Conservation (phyloP, 208 protist species). For the Leishmania tropica region DNA sequence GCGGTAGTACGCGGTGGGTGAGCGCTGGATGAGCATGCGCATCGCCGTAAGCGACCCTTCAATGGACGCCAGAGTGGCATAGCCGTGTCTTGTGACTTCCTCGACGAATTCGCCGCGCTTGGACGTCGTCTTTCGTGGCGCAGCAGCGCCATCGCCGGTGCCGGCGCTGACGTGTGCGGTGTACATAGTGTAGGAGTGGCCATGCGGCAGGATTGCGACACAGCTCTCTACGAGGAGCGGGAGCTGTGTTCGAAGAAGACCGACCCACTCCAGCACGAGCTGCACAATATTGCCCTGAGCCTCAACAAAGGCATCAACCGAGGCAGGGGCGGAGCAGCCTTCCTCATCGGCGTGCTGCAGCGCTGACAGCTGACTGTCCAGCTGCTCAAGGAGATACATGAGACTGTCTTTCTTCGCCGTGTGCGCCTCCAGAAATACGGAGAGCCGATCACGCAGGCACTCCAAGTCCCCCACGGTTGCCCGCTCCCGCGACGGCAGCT, state of each 20-base stretch:
- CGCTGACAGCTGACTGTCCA: constrained; percentile 32
- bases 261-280: constrained; percentile 51
- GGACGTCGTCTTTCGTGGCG: background rate
- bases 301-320: constrained; percentile 15
- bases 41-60: constrained; percentile 50
- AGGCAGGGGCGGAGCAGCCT: background rate
- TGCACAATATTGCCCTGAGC: constrained; percentile 41
- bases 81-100: constrained; percentile 29
- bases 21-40: constrained; percentile 30
- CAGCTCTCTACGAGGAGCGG: constrained; percentile 68
- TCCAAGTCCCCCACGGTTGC: constrained; percentile 55
- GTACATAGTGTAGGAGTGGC: constrained; percentile 21
- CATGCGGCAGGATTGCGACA: constrained; percentile 32
- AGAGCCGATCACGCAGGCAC: constrained; percentile 57
- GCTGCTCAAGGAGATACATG: constrained; percentile 34
- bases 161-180: background rate
- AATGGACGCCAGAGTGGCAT: constrained; percentile 27
- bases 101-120: constrained; percentile 47
- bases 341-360: background rate
- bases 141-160: background rate
- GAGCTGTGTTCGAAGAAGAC: constrained; percentile 51
- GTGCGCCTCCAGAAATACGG: constrained; percentile 57
- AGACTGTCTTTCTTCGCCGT: constrained; percentile 38
- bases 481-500: constrained; percentile 41
- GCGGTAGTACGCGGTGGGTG: constrained; percentile 15